Conservation (phyloP, 2,329 filamentous ascomycete genomes). For the Aureobasidium lini region DNA sequence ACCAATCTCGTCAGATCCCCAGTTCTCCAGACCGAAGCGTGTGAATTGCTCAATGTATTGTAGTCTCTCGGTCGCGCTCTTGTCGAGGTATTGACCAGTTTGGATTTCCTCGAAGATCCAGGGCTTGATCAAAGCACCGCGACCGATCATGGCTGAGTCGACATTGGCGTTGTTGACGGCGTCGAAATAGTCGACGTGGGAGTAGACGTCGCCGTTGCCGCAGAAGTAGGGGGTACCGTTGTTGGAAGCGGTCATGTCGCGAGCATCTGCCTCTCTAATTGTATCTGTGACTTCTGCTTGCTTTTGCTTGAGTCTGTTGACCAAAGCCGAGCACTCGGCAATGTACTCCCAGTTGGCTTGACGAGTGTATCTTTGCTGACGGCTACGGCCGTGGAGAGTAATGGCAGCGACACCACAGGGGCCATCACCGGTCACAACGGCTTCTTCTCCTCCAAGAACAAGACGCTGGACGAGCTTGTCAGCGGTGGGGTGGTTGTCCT, state of each 20-base stretch:
- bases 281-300: constrained; percentile 66
- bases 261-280: constrained; percentile 64
- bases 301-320: constrained; percentile 70
- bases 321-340: constrained; percentile 74
- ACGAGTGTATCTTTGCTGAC: constrained; percentile 89
- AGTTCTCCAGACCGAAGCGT: constrained; percentile 83
- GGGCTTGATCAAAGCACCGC: constrained; percentile 91
- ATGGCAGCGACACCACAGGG: constrained; percentile 87
- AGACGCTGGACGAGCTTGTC: constrained; percentile 75
- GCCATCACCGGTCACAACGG: constrained; percentile 57
- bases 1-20: constrained; percentile 92
- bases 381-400: constrained; percentile 85
- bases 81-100: constrained; percentile 88
- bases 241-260: constrained; percentile 59
- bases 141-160: constrained; percentile 94
- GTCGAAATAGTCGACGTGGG: constrained; percentile 76
- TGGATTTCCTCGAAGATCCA: constrained; percentile 98
- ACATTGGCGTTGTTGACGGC: constrained; percentile 72
- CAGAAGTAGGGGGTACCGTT: constrained; percentile 77
- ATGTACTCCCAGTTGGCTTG: constrained; percentile 96
- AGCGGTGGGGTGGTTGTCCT: constrained; percentile 70
- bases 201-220: constrained; percentile 95
- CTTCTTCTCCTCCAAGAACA: constrained; percentile 69
- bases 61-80: constrained; percentile 80
- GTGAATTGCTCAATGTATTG: constrained; percentile 81